Evolutionary conservation across 495 filamentous ascomycete genomes (phyloP).

Genomic region (Annulohypoxylon bovei): DNA sequence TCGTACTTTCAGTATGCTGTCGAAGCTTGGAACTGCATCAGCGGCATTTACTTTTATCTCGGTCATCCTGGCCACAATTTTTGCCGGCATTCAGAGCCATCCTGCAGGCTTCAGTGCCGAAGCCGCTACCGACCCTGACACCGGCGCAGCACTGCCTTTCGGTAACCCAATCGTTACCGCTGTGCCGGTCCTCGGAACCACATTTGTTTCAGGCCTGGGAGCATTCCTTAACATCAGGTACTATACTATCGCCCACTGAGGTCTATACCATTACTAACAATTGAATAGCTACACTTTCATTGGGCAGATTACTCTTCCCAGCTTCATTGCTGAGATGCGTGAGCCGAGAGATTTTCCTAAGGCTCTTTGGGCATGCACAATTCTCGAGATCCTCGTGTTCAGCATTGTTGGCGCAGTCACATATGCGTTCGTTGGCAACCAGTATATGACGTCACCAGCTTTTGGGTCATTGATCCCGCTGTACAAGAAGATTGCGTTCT

Average conservation of each 20-base stretch:
- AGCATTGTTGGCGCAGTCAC: constrained; percentile 77
- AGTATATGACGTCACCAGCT: constrained; percentile 83
- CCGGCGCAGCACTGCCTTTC: constrained; percentile 47
- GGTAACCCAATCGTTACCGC: constrained; percentile 72
- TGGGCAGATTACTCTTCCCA: constrained; percentile 88
- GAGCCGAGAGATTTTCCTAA: constrained; percentile 88
- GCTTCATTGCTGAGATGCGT: constrained; percentile 93
- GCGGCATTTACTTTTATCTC: constrained; percentile 89
- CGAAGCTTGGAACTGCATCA: constrained; percentile 76
- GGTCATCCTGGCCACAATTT: constrained; percentile 80
- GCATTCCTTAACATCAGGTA: constrained; percentile 83
- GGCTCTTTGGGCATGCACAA: constrained; percentile 86
- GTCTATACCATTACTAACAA: constrained; percentile 5
- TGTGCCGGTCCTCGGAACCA: constrained; percentile 73
- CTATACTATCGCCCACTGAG: background rate
- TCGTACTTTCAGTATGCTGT: constrained; percentile 80
- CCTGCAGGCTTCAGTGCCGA: constrained; percentile 68
- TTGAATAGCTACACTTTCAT: constrained; percentile 81
- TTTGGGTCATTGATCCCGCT: constrained; percentile 79
- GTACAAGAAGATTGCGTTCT: constrained; percentile 85
- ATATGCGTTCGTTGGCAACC: constrained; percentile 83
- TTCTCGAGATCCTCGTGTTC: constrained; percentile 85
- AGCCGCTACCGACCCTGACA: constrained; percentile 48
- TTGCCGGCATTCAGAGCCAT: constrained; percentile 75
- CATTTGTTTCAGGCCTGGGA: constrained; percentile 79